Percentiles rank a stretch among this genome's conserved stretches.
Evolutionary conservation across 148 eudicot genomes (phyloP).

Genomic region (Silene latifolia): DNA sequence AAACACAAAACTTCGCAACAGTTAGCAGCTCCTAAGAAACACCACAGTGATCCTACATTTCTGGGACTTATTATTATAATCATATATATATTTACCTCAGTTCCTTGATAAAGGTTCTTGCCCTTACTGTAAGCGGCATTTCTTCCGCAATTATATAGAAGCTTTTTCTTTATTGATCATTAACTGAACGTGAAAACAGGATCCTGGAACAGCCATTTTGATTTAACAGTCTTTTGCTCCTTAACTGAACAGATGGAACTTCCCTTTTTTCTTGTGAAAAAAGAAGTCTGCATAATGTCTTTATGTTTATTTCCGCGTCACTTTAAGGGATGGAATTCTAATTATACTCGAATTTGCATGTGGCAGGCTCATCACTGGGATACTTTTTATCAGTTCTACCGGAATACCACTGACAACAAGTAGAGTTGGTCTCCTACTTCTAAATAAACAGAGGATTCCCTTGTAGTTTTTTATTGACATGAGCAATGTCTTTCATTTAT

Average conservation of each 20-base stretch:
- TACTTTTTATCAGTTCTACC: slow-evolving; percentile 84
- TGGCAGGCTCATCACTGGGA: slow-evolving; percentile 95
- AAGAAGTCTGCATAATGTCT: too few relatives aligned
- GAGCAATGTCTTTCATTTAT: slow-evolving; percentile 1
- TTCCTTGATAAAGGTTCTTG: not conserved
- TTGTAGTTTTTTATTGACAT: slow-evolving; percentile 8
- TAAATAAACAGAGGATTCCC: slow-evolving; percentile 11
- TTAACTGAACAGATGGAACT: too few relatives aligned
- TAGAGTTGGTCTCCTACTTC: slow-evolving; percentile 28
- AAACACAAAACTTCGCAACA: not conserved
- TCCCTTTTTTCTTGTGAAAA: too few relatives aligned
- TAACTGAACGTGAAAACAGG: not conserved
- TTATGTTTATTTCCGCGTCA: not conserved
- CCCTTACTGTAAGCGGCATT: too few relatives aligned
- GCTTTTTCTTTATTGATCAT: not conserved
- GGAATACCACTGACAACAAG: slow-evolving; percentile 98
- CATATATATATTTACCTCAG: not conserved
- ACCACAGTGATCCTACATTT: not conserved
- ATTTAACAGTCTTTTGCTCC: not conserved
- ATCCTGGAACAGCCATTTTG: not conserved
- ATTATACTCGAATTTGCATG: slow-evolving; percentile 19
- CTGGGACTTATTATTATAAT: not conserved
- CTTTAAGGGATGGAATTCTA: slow-evolving; percentile 12
- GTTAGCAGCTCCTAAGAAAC: too few relatives aligned
- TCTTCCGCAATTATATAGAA: too few relatives aligned